Evolutionary conservation across 495 filamentous ascomycete species (phyloP).

Genomic region (Thermothielavioides terrestris): DNA sequence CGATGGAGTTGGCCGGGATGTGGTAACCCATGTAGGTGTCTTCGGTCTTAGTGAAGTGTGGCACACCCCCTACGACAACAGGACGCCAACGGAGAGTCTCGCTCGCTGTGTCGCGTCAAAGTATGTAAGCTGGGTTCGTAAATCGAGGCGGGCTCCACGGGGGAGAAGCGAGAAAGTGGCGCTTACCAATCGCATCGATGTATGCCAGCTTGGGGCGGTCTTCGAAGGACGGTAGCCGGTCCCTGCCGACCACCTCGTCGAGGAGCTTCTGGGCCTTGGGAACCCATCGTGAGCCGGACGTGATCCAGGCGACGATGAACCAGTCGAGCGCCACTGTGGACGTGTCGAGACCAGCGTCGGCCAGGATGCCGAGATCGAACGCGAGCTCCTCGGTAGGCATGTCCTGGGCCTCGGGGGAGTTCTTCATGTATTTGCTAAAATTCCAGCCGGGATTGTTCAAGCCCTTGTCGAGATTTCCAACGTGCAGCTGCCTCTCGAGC

Average conservation of each 20-base stretch:
- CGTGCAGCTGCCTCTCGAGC: background rate
- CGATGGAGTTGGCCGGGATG: conserved; percentile 27
- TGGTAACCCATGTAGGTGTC: conserved; percentile 30
- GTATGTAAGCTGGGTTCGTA: no score
- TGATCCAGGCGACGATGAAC: background rate
- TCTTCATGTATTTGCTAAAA: background rate
- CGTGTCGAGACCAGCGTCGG: conserved; percentile 2
- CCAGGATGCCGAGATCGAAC: conserved; percentile 2
- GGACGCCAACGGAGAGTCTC: conserved; percentile 43
- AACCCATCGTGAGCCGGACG: background rate
- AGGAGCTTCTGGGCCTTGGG: conserved; percentile 43
- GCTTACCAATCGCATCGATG: conserved; percentile 37
- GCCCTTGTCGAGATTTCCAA: background rate
- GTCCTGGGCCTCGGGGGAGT: background rate
- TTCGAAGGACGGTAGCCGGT: conserved; percentile 36
- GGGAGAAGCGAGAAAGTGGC: conserved; percentile 20
- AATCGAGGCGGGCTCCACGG: no score
- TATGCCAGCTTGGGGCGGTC: conserved; percentile 42
- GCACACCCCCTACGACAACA: conserved; percentile 40
- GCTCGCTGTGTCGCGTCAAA: background rate
- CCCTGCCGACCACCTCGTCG: conserved; percentile 34
- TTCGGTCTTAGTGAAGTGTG: conserved; percentile 41
- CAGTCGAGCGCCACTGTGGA: background rate
- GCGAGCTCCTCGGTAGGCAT: conserved; percentile 1
- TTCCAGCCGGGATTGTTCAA: background rate